Evolutionary conservation across 2,329 filamentous ascomycete genomes (phyloP), one percentile per base, ranked within the genome.

Genomic region (Botryotinia convoluta): DNA sequence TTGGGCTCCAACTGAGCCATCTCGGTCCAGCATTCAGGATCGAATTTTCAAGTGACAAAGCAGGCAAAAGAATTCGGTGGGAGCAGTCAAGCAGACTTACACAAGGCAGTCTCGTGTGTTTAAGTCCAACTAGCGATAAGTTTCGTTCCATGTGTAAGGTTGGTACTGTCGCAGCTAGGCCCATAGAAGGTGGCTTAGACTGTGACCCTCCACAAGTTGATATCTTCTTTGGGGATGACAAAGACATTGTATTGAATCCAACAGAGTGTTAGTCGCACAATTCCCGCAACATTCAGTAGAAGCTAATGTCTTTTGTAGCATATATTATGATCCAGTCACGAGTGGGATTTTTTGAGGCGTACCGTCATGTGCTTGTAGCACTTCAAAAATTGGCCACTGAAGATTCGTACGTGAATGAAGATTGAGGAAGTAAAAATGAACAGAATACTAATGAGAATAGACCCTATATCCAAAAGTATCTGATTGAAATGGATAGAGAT

Each of bases 321-420:
- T 81, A 79, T 72, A 82, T 95, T 18, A 97, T 97, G 93, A 83
- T 97, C 0, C 93, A 97, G 79, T 87, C 92, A 1, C 87, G 90
- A 4, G 82, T 82, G 0, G 91, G 92, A 0, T 97, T 94, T 79
- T 97, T 89, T 75, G 95, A 98, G 81, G 89, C 92, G 0, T 86
- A 89, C 54, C 87, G 93, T 0, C 89, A 97, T 79, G 91, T 90
- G 0, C 85, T 98, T 80, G 84, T 88, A 22, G 91, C 92, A 0
- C 82, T 97, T 2, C 93, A 97, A 83, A 80, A 81, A 72, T 63
- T 81, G 14, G 77, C 78, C 75, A 79, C 75, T 26, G 81, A 82
- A 72, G 18, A 69, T 57, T 60, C 71, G 71, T 72, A 72, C 20
- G 71, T 72, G 32, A 9, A 57, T 14, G 12, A 16, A 29, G 7